Percentiles rank a stretch among this genome's conserved stretches.
Evolutionary conservation across 1,284 basidiomycete genomes (phyloP).

Genomic region (Bondarzewia mesenterica): DNA sequence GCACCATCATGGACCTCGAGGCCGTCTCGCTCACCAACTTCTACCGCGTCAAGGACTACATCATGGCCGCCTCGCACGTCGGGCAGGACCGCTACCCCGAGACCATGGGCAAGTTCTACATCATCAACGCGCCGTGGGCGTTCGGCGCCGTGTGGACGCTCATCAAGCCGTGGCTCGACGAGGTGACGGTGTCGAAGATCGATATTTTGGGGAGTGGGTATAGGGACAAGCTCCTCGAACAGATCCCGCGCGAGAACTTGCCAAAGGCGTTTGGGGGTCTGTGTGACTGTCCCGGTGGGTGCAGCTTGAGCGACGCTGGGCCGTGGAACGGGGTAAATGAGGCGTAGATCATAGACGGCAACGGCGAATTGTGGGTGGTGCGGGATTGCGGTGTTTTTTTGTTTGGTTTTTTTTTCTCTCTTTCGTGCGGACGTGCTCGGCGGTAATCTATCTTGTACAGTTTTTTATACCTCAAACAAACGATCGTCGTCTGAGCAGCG

Average conservation of each 20-base stretch:
- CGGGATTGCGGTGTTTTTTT: too few species aligned
- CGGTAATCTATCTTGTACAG: neutral
- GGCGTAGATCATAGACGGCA: too few species aligned
- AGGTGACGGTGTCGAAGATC: slow-evolving; percentile 91
- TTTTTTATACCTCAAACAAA: neutral
- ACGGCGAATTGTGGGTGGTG: too few species aligned
- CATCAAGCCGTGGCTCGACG: slow-evolving; percentile 93
- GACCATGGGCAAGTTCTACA: slow-evolving; percentile 95
- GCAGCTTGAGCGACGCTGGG: slow-evolving; percentile 84
- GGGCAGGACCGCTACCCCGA: slow-evolving; percentile 92
- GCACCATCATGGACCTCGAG: slow-evolving; percentile 93
- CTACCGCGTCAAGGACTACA: slow-evolving; percentile 90
- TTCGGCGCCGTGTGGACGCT: slow-evolving; percentile 87
- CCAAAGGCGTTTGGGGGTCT: slow-evolving; percentile 82
- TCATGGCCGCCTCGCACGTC: slow-evolving; percentile 71
- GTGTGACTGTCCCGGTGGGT: slow-evolving; percentile 77
- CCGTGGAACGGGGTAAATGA: slow-evolving; percentile 60
- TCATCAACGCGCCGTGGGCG: slow-evolving; percentile 91
- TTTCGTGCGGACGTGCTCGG: neutral
- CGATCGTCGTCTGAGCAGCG: too few species aligned
- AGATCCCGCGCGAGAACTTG: slow-evolving; percentile 81
- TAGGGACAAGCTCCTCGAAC: slow-evolving; percentile 62
- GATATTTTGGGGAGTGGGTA: slow-evolving; percentile 69
- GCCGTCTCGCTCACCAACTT: slow-evolving; percentile 81
- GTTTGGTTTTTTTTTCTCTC: neutral